Conservation (phyloP, 2,329 filamentous ascomycete genomes). For the Colletotrichum orchidophilum region DNA sequence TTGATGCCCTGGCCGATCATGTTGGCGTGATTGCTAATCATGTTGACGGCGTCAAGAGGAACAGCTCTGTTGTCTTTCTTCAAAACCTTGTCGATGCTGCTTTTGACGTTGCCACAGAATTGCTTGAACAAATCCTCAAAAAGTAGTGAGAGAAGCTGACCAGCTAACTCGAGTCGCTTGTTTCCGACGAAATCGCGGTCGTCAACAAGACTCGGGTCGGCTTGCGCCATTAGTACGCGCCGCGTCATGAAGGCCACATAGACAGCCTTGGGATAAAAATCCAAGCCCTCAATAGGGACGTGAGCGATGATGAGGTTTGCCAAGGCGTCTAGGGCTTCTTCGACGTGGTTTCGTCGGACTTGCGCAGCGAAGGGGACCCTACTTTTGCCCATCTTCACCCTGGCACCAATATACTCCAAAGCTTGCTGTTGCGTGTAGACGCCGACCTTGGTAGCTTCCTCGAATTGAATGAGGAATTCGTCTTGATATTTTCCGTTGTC, state of each 20-base stretch:
- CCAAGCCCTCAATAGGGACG: conserved; percentile 88
- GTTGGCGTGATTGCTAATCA: conserved; percentile 85
- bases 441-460: conserved; percentile 84
- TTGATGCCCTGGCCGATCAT: conserved; percentile 94
- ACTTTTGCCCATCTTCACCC: conserved; percentile 84
- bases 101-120: conserved; percentile 88
- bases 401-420: conserved; percentile 86
- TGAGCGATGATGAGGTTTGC: conserved; percentile 95
- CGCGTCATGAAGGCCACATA: conserved; percentile 98
- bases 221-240: conserved; percentile 92
- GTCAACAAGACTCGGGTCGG: conserved; percentile 89
- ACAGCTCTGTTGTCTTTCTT: conserved; percentile 93
- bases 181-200: conserved; percentile 98
- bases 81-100: conserved; percentile 93
- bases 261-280: conserved; percentile 96
- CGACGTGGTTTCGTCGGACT: conserved; percentile 80
- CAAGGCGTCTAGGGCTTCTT: conserved; percentile 92
- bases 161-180: conserved; percentile 93
- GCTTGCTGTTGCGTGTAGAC: conserved; percentile 96
- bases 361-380: conserved; percentile 59
- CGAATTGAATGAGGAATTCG: conserved; percentile 94
- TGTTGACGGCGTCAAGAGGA: conserved; percentile 85
- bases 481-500: conserved; percentile 91
- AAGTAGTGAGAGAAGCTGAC: conserved; percentile 89
- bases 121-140: conserved; percentile 99